A percentile compares a stretch with the other conserved stretches of the same genome.
Evolutionary conservation across 805 yeast species (phyloP).

Genomic region (Saccharomycopsis fibuligera): DNA sequence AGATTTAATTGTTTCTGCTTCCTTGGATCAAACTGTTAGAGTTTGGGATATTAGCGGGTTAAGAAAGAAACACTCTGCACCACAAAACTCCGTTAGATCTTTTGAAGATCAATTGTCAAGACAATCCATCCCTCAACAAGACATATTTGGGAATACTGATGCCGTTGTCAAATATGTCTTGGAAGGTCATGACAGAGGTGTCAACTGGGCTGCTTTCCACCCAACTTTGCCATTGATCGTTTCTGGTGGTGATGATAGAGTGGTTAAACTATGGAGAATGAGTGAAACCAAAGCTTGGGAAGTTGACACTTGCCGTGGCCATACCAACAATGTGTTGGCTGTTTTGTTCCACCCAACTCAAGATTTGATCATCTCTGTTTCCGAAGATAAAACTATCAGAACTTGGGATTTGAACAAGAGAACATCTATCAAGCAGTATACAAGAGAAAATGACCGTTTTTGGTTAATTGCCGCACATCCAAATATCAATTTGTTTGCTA

Average conservation of each 20-base stretch:
- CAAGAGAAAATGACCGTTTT: constrained; percentile 89
- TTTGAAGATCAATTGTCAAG: constrained; percentile 41
- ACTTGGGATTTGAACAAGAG: constrained; percentile 96
- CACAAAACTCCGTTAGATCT: constrained; percentile 34
- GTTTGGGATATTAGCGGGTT: constrained; percentile 98
- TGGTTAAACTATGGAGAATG: constrained; percentile 96
- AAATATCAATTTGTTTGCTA: constrained; percentile 83
- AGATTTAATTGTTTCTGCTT: constrained; percentile 90
- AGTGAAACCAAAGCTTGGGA: constrained; percentile 98
- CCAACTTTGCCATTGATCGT: constrained; percentile 93
- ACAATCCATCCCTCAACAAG: constrained; percentile 62
- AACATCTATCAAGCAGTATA: constrained; percentile 87
- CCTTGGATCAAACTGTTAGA: constrained; percentile 96
- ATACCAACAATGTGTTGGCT: constrained; percentile 85
- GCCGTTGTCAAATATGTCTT: constrained; percentile 92
- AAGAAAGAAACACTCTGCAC: constrained; percentile 92
- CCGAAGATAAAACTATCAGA: constrained; percentile 93
- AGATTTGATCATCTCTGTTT: constrained; percentile 85
- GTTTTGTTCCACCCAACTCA: constrained; percentile 90
- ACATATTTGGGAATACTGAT: constrained; percentile 89
- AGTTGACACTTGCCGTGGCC: constrained; percentile 97
- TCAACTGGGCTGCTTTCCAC: constrained; percentile 97
- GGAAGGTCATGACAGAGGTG: constrained; percentile 98
- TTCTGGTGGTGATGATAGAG: constrained; percentile 93
- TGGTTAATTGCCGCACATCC: constrained; percentile 93